A percentile compares a stretch with the other conserved stretches of the same genome.
Conservation (phyloP, 331 rosid genomes). For the Saraca asoca region DNA sequence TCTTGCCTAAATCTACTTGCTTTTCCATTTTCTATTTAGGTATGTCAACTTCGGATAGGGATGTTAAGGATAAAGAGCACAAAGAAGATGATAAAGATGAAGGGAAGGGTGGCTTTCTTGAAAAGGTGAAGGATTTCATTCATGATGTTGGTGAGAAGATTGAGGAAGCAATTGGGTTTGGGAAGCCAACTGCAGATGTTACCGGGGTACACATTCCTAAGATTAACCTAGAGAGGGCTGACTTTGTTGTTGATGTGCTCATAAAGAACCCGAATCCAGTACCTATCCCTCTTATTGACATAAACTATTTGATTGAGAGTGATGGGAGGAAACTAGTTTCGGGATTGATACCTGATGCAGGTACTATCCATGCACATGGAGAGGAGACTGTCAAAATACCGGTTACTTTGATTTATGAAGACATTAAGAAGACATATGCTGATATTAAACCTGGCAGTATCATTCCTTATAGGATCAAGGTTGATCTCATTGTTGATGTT, state of each 20-base stretch:
- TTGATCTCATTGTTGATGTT: conserved; percentile 82
- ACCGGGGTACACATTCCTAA: conserved; percentile 60
- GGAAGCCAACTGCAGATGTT: conserved; percentile 92
- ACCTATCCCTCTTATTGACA: conserved; percentile 90
- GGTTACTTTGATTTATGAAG: conserved; percentile 67
- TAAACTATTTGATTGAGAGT: conserved; percentile 82
- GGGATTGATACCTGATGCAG: conserved; percentile 91
- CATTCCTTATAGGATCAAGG: conserved; percentile 76
- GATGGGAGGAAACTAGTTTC: conserved; percentile 86
- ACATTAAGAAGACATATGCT: conserved; percentile 69
- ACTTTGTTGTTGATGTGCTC: conserved; percentile 80
- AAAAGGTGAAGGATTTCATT: conserved; percentile 91
- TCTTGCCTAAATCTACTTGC: conserved; percentile 27
- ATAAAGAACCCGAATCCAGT: conserved; percentile 89
- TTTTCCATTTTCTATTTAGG: conserved; percentile 32
- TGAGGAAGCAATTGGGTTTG: conserved; percentile 79
- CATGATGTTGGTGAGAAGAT: conserved; percentile 95
- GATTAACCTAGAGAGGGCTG: conserved; percentile 71
- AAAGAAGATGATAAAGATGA: conserved; percentile 58
- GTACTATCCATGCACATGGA: conserved; percentile 84
- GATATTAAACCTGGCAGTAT: conserved; percentile 85
- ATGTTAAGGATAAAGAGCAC: conserved; percentile 47
- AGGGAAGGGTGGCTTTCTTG: conserved; percentile 74
- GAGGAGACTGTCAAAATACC: conserved; percentile 84
- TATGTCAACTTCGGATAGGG: conserved; percentile 81